Conservation (phyloP, 768 basidiomycete species). For the Steccherinum ochraceum region DNA sequence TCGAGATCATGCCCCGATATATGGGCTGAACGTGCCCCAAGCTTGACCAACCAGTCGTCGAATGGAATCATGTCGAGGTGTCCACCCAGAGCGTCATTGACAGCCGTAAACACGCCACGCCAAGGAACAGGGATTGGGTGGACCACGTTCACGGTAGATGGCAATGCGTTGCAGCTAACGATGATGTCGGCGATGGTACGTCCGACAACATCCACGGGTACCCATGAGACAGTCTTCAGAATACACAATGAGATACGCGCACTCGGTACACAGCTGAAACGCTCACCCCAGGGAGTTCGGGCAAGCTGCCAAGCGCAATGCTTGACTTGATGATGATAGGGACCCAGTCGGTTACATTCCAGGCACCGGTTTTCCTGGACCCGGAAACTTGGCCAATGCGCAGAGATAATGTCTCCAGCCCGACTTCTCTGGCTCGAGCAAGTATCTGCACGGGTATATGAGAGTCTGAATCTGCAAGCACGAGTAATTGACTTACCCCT, state of each 20-base stretch:
- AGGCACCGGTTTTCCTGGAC: constrained; percentile 19
- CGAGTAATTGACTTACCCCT: constrained; percentile 14
- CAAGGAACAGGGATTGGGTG: no score
- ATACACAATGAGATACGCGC: no score
- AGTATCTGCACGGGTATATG: constrained; percentile 23
- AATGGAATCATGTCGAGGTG: no score
- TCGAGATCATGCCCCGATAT: no score
- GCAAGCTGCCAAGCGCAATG: constrained; percentile 12
- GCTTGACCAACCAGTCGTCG: no score
- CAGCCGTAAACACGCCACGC: no score
- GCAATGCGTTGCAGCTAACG: no score
- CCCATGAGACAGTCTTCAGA: constrained; percentile 7
- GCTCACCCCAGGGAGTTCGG: constrained; percentile 9
- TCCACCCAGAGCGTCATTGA: no score
- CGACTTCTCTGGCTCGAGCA: constrained; percentile 22
- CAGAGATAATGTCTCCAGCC: constrained; percentile 26
- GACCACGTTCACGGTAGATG: no score
- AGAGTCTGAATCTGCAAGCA: not conserved
- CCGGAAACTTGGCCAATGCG: constrained; percentile 28
- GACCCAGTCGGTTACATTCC: constrained; percentile 27
- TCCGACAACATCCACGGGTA: constrained; percentile 10
- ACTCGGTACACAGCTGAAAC: no score
- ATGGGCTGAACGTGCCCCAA: no score
- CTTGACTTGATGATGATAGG: constrained; percentile 22
- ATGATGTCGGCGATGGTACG: constrained; percentile 1